These are phyloP conservation scores for Friedmanniomyces endolithicus DNA, from an alignment of 495 filamentous ascomycete genomes.

Conservation along the genomic window DNA sequence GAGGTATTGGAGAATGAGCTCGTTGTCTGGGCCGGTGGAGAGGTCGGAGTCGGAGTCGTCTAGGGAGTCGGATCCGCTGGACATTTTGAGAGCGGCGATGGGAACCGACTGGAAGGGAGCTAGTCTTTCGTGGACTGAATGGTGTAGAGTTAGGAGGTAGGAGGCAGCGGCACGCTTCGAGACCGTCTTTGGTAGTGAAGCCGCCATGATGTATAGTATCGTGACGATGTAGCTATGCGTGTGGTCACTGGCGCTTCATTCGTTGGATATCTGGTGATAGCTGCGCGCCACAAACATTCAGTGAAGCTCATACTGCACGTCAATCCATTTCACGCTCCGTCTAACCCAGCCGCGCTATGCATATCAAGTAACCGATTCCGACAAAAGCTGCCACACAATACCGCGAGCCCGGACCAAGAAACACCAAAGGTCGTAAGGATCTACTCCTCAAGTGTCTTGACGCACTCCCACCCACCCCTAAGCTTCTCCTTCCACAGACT, in stretches of 20 bases:
- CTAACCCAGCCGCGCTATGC: background rate
- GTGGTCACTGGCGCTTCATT: no score
- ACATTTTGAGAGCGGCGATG: background rate
- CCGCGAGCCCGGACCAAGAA: background rate
- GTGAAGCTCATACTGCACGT: no score
- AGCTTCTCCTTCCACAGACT: slow-evolving; percentile 78
- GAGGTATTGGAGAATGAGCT: background rate
- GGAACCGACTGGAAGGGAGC: background rate
- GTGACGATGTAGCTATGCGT: no score
- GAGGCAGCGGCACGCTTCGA: no score
- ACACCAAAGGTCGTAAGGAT: background rate
- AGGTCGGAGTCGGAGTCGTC: background rate
- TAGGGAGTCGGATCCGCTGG: background rate
- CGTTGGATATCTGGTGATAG: no score
- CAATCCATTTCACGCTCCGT: background rate
- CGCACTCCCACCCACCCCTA: slow-evolving; percentile 76
- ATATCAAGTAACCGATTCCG: background rate
- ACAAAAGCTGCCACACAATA: background rate
- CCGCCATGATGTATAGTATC: no score
- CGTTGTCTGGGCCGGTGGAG: background rate
- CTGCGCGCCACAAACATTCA: no score
- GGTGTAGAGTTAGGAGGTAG: background rate
- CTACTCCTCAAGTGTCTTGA: slow-evolving; percentile 92
- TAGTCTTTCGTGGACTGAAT: background rate
- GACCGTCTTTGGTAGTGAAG: no score